These are phyloP conservation scores for Microdochium nivale DNA, from an alignment of 2,329 filamentous ascomycete species.

Conservation along the genomic window DNA sequence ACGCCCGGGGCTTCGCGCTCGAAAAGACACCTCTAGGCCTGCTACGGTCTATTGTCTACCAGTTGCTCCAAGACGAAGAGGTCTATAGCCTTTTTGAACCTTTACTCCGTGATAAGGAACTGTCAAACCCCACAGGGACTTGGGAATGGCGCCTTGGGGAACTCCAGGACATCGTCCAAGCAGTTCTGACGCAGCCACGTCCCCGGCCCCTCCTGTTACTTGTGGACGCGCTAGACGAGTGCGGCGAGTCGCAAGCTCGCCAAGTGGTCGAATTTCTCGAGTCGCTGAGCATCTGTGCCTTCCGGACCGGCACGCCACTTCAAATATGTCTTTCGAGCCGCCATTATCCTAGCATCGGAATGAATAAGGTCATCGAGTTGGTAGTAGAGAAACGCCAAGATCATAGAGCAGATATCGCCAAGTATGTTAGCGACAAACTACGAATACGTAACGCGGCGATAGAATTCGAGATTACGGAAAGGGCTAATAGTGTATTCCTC, in stretches of 20 bases:
- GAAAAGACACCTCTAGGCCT: conserved; percentile 13
- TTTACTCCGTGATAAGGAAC: conserved; percentile 5
- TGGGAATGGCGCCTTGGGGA: not conserved
- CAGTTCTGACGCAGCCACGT: not conserved
- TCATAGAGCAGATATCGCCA: conserved; percentile 13
- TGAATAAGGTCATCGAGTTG: conserved; percentile 11
- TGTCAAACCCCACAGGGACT: not conserved
- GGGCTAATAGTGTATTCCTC: conserved; percentile 1
- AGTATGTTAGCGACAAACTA: not conserved
- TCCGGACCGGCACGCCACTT: conserved; percentile 6
- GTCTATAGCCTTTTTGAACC: conserved; percentile 2
- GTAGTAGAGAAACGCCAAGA: conserved; percentile 16
- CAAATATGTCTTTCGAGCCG: conserved; percentile 20
- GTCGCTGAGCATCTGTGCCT: conserved; percentile 9
- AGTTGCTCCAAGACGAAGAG: conserved; percentile 6
- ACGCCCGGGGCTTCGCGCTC: conserved; percentile 8
- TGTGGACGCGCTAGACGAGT: conserved; percentile 26
- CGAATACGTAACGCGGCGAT: conserved; percentile 8
- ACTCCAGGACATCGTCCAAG: not conserved
- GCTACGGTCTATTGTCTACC: conserved; percentile 10
- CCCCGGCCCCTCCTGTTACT: conserved; percentile 5
- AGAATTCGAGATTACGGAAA: not conserved
- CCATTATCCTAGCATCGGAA: conserved; percentile 21
- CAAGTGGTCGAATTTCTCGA: conserved; percentile 22
- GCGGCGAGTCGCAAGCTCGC: conserved; percentile 17